These are phyloP conservation scores for Bonia amplexicaulis DNA, from an alignment of 176 grass and related monocot species.

Conservation along the genomic window DNA sequence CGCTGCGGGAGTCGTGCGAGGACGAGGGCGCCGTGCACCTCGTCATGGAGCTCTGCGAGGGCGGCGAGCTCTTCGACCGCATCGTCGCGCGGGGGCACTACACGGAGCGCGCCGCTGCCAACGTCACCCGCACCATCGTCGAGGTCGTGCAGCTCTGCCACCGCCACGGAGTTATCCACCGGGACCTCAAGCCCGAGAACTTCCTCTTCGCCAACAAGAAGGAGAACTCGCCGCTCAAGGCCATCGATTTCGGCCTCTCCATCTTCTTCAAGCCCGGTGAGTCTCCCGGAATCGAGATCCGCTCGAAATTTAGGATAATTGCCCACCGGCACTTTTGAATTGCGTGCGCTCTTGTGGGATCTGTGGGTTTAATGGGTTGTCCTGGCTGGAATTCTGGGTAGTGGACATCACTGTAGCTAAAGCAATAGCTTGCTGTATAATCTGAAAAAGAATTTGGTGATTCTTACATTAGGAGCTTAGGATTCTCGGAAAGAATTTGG, in stretches of 20 bases:
- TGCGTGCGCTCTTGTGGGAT: not conserved
- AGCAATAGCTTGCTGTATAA: not conserved
- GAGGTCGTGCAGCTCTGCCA: slow-evolving; percentile 99
- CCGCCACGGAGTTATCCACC: slow-evolving; percentile 89
- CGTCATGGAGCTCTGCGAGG: slow-evolving; percentile 99
- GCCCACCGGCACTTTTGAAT: not conserved
- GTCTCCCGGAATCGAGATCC: slow-evolving; percentile 25
- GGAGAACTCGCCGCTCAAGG: slow-evolving; percentile 94
- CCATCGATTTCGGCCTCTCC: slow-evolving; percentile 93
- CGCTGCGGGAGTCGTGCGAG: slow-evolving; percentile 85
- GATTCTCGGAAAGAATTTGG: not conserved
- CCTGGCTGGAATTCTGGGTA: not conserved
- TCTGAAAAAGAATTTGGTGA: not conserved
- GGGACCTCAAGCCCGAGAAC: slow-evolving; percentile 96
- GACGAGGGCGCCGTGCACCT: slow-evolving; percentile 93
- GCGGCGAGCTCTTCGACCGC: slow-evolving; percentile 98
- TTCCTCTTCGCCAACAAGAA: slow-evolving; percentile 97
- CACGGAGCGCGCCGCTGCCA: slow-evolving; percentile 86
- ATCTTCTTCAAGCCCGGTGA: slow-evolving; percentile 99
- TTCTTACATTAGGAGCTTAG: not conserved
- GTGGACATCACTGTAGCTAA: not conserved
- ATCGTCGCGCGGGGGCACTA: slow-evolving; percentile 94
- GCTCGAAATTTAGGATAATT: slow-evolving; percentile 28
- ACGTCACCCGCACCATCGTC: slow-evolving; percentile 75
- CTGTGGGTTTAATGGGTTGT: slow-evolving; percentile 8